These are phyloP conservation scores for Cystofilobasidium ferigula DNA, from an alignment of 768 basidiomycete genomes.

Conservation along the genomic window DNA sequence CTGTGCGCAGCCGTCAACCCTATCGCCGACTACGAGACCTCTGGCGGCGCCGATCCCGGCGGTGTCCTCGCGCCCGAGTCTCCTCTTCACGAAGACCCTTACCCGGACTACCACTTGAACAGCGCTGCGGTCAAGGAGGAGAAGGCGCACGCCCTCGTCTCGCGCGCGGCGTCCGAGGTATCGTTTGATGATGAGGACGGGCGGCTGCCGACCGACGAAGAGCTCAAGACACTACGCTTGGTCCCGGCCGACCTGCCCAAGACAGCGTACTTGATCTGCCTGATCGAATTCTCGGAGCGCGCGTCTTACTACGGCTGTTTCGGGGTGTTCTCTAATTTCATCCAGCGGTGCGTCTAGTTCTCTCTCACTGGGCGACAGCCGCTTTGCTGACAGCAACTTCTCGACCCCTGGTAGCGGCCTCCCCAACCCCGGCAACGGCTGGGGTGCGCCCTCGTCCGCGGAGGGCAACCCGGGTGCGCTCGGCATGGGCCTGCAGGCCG, in stretches of 20 bases:
- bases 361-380: not conserved
- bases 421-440: constrained; percentile 34
- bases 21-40: no score
- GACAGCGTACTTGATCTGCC: constrained; percentile 35
- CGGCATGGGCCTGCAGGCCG: constrained; percentile 30
- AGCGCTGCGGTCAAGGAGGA: no score
- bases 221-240: constrained; percentile 6
- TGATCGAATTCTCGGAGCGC: constrained; percentile 38
- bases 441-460: constrained; percentile 32
- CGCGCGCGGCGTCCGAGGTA: no score
- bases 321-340: constrained; percentile 33
- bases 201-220: constrained; percentile 11
- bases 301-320: constrained; percentile 14
- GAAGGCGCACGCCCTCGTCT: no score
- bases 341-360: constrained; percentile 11
- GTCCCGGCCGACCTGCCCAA: constrained; percentile 31
- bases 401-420: constrained; percentile 29
- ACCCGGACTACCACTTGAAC: no score
- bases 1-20: no score
- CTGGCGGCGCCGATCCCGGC: no score
- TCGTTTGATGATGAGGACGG: constrained; percentile 12
- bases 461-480: constrained; percentile 34
- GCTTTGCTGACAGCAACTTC: not conserved
- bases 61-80: no score
- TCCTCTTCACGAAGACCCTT: no score